Base-by-base conservation (phyloP, 371 early-diverging fungal species). In the Mortierella sp. region DNA sequence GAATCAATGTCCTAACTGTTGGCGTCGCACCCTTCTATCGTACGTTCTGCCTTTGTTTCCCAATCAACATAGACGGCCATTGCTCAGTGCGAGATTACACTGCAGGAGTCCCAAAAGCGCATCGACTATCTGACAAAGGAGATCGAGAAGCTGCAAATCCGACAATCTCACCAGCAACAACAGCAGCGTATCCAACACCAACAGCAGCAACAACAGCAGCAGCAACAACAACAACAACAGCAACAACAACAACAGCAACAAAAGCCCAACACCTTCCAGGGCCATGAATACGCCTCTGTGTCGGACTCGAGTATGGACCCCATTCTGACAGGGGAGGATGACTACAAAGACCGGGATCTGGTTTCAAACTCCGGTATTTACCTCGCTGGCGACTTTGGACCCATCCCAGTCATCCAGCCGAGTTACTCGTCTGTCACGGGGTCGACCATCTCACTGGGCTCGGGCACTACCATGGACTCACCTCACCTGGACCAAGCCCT, bases 61-160 rank as follows among this genome's bases (percentile, higher is more conserved):
- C n/a, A 2, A n/a, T 2, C 18, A 38, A 29, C 3, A 35, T 82
- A 86, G 87, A 72, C 82, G 46, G 87, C 87, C 80, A 86, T 86
- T 78, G 84, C 95, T 65, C 94, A 96, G 81, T 96, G 96, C 83
- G 95, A 98, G 87, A 90, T 91, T 70, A 92, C 95, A 75, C 91
- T 97, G 72, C 88, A 87, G 55, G 97, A 98, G 74, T 93, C 94
- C 55, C 93, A 96, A 84, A 94, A 94, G 83, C 94, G 96, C 44
- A 92, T 98, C 82, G 94, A 94, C 70, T 98, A 94, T 77, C 92
- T 98, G 74, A 92, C 93, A 29, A 90, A 89, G 38, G 95, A 97
- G 79, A 88, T 95, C 60, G 89, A 89, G 70, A 91, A 92, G 78
- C 79, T 96, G 72, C 91, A 93, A 79, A 88, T 89, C 41, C 84